phyloP scores from a whole-genome alignment of 176 grass and related monocot genomes.

The Oryza nivara region DNA sequence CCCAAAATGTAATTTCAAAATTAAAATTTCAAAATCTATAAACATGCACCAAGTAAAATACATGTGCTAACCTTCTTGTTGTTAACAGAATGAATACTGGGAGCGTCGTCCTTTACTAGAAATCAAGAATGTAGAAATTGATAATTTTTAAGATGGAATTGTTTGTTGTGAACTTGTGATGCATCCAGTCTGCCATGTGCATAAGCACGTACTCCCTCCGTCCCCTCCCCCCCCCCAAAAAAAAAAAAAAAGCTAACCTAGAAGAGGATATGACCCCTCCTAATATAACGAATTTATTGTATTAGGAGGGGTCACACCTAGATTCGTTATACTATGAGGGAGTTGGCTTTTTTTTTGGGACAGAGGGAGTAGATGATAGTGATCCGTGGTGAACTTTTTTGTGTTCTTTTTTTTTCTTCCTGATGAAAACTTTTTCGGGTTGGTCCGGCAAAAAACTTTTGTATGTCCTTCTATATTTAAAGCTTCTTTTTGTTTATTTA shows the following conservation, averaged over 20 bases:
- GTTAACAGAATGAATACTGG: too few species aligned
- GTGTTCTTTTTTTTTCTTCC: background rate
- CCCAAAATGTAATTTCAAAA: too few species aligned
- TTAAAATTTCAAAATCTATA: too few species aligned
- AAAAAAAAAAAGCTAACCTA: too few species aligned
- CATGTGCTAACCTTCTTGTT: background rate
- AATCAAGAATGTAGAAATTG: background rate
- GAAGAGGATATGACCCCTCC: too few species aligned
- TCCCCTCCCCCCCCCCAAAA: too few species aligned
- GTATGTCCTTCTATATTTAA: background rate
- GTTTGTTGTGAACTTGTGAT: background rate
- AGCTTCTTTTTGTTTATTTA: background rate
- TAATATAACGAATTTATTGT: too few species aligned
- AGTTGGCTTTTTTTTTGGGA: too few species aligned
- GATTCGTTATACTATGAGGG: too few species aligned
- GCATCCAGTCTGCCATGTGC: background rate
- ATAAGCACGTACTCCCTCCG: too few species aligned
- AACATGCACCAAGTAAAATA: background rate
- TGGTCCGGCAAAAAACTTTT: background rate
- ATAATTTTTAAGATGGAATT: background rate
- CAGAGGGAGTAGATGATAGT: background rate
- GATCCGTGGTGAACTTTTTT: background rate
- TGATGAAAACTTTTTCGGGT: too few species aligned
- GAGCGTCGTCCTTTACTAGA: background rate
- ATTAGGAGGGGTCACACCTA: too few species aligned